Evolutionary conservation across 495 filamentous ascomycete species (phyloP).

Genomic region (Recurvomyces mirabilis): DNA sequence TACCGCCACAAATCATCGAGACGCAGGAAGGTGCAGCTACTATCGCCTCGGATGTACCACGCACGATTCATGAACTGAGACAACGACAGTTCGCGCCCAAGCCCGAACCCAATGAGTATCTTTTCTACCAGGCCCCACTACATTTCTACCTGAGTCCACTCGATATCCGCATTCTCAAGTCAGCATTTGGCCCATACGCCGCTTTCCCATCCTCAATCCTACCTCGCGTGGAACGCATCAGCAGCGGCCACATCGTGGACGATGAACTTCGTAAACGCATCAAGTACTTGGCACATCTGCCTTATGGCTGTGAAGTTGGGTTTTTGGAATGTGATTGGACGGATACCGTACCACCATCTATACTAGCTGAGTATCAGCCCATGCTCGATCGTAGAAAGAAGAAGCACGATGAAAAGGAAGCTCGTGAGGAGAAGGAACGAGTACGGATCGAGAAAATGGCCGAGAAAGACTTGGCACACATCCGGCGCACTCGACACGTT

Average conservation of each 20-base stretch:
- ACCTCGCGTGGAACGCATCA: conserved; percentile 83
- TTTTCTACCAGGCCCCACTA: conserved; percentile 81
- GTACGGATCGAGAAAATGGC: conserved; percentile 76
- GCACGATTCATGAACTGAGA: conserved; percentile 30
- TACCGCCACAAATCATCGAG: too few species aligned
- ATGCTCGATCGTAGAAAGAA: conserved; percentile 74
- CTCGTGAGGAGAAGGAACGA: conserved; percentile 80
- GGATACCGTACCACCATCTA: conserved; percentile 66
- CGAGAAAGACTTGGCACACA: conserved; percentile 35
- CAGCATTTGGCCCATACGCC: conserved; percentile 74
- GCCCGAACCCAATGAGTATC: conserved; percentile 45
- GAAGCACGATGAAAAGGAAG: conserved; percentile 74
- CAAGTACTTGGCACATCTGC: conserved; percentile 86
- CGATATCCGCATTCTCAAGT: conserved; percentile 89
- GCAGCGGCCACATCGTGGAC: conserved; percentile 81
- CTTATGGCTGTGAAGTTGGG: conserved; percentile 81
- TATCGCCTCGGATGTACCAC: conserved; percentile 13
- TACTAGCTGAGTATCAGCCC: conserved; percentile 57
- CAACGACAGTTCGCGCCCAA: conserved; percentile 28
- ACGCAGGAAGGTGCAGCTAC: background rate
- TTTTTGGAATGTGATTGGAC: conserved; percentile 98
- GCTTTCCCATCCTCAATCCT: conserved; percentile 81
- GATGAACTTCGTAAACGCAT: conserved; percentile 75
- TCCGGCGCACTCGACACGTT: conserved; percentile 25
- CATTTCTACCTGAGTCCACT: conserved; percentile 90